Conservation (phyloP, 768 basidiomycete species). For the Amanita subjunquillea region DNA sequence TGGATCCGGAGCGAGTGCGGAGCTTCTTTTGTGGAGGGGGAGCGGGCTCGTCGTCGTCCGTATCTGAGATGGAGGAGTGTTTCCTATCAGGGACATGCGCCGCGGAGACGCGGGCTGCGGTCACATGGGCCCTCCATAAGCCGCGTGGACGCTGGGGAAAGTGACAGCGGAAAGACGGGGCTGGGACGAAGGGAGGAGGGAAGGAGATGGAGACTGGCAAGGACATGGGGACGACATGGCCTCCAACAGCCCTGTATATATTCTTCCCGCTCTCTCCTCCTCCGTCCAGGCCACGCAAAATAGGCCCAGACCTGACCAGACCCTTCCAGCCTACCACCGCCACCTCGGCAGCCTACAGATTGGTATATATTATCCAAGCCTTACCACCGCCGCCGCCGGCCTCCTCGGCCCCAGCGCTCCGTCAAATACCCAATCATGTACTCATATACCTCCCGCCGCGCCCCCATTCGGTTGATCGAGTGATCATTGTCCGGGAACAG, state of each 20-base stretch:
- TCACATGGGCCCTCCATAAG: constrained; percentile 35
- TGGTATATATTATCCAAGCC: no score
- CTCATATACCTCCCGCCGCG: constrained; percentile 77
- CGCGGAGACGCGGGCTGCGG: constrained; percentile 16
- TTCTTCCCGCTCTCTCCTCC: neutral
- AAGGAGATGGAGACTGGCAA: constrained; percentile 15
- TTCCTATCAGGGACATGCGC: constrained; percentile 9
- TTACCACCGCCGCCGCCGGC: constrained; percentile 51
- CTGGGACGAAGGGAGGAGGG: neutral
- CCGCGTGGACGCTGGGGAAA: constrained; percentile 26
- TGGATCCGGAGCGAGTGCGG: constrained; percentile 6
- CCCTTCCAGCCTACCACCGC: constrained; percentile 33
- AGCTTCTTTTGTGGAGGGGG: constrained; percentile 8
- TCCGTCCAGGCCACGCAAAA: no score
- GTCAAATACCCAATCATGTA: constrained; percentile 76
- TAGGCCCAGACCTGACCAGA: neutral
- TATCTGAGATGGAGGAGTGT: constrained; percentile 3
- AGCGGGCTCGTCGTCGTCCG: constrained; percentile 15
- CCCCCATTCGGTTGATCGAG: constrained; percentile 60
- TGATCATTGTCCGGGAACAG: constrained; percentile 99
- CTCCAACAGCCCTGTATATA: constrained; percentile 2
- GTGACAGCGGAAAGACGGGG: constrained; percentile 4
- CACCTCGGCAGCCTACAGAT: no score
- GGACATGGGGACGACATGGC: constrained; percentile 12
- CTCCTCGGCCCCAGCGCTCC: constrained; percentile 91